Evolutionary conservation across 257 asterid species (phyloP).

Genomic region (Forsythia suspensa): DNA sequence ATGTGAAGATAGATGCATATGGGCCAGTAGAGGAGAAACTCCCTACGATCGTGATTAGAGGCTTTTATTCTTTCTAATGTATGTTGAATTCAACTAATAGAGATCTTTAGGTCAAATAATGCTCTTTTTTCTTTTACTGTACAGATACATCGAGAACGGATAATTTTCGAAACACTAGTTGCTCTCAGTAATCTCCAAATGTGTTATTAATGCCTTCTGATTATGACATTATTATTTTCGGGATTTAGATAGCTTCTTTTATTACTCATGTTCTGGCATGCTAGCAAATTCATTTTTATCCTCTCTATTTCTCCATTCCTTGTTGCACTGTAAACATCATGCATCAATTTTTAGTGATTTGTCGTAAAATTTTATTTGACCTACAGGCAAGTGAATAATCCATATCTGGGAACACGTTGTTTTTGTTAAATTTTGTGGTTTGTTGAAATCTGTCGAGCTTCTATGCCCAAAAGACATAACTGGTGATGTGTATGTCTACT

Average conservation of each 20-base stretch:
- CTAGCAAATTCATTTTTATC: background rate
- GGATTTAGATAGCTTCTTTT: slow-evolving; percentile 8
- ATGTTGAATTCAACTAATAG: background rate
- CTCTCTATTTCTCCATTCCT: background rate
- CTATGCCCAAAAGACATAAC: background rate
- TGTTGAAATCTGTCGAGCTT: background rate
- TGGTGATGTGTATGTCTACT: slow-evolving; percentile 9
- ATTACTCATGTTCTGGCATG: background rate
- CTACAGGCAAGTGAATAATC: background rate
- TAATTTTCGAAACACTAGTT: background rate
- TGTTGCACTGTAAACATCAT: slow-evolving; percentile 3
- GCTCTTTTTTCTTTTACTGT: background rate
- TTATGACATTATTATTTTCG: background rate
- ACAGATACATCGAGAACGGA: background rate
- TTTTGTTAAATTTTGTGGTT: background rate
- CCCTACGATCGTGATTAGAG: no score
- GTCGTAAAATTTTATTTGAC: background rate
- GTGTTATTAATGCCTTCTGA: background rate
- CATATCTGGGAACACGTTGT: background rate
- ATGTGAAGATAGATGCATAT: no score
- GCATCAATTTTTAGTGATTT: background rate
- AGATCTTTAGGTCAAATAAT: background rate
- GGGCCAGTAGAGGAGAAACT: no score
- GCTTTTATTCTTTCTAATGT: background rate
- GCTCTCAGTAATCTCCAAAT: background rate